phyloP scores from a whole-genome alignment of 129 eudicot species.

The Escallonia rubra region DNA sequence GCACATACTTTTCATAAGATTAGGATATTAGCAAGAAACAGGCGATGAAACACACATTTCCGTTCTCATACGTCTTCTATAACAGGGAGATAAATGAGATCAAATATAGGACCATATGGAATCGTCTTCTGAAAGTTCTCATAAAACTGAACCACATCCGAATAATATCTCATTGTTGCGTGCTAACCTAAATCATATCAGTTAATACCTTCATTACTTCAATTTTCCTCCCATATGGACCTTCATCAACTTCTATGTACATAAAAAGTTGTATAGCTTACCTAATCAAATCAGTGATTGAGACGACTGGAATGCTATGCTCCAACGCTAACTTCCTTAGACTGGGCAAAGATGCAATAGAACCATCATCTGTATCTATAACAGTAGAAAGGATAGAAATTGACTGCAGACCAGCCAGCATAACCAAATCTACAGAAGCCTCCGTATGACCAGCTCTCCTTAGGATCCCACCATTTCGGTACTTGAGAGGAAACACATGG shows the following conservation, averaged over 20 bases:
- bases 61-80: no score
- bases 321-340: conserved; percentile 43
- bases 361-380: conserved; percentile 60
- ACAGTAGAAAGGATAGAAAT: conserved; percentile 52
- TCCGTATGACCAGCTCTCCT: conserved; percentile 79
- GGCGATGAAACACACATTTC: no score
- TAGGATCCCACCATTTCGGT: conserved; percentile 61
- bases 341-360: conserved; percentile 42
- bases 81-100: conserved; percentile 26
- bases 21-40: no score
- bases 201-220: no score
- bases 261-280: conserved; percentile 13
- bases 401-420: conserved; percentile 56
- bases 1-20: background rate
- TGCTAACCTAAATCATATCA: no score
- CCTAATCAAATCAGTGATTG: conserved; percentile 86
- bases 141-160: background rate
- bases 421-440: conserved; percentile 71
- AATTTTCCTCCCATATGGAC: background rate
- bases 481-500: conserved; percentile 85
- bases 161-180: background rate
- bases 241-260: background rate
- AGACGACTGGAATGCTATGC: conserved; percentile 53
- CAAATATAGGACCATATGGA: background rate
- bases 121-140: background rate